Evolutionary conservation across 805 yeast species (phyloP).

Genomic region (Teunomyces gatunensis): DNA sequence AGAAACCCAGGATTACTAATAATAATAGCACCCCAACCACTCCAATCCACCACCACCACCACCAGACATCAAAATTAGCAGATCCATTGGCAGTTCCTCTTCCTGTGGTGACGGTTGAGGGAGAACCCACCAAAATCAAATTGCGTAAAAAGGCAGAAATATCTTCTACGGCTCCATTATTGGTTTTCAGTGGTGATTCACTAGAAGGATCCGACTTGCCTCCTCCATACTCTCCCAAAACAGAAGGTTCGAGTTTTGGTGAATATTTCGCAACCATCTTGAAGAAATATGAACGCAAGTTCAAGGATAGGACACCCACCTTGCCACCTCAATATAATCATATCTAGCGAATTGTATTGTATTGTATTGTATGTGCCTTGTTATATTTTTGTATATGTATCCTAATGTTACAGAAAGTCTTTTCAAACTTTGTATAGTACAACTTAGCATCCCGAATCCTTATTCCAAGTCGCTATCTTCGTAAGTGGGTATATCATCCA

Average conservation of each 20-base stretch:
- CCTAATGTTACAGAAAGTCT: conserved; percentile 1
- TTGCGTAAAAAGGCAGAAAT: not conserved
- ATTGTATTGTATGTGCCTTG: not conserved
- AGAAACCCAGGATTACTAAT: not conserved
- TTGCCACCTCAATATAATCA: not conserved
- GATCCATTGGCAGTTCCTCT: not conserved
- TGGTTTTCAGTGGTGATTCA: not conserved
- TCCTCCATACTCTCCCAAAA: not conserved
- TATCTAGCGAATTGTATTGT: not conserved
- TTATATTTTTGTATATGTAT: not conserved
- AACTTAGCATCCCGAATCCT: not conserved
- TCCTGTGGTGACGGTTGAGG: not conserved
- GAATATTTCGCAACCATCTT: not conserved
- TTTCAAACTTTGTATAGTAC: not conserved
- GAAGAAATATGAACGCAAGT: not conserved
- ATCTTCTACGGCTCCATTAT: not conserved
- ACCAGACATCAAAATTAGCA: too few relatives aligned
- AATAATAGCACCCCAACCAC: not conserved
- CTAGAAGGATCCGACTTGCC: not conserved
- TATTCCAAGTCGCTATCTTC: conserved; percentile 35
- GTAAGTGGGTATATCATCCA: conserved; percentile 38
- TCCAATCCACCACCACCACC: too few relatives aligned
- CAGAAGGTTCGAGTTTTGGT: not conserved
- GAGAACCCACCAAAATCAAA: not conserved
- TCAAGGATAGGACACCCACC: not conserved